phyloP scores from a whole-genome alignment of 371 early-diverging fungal genomes.

The Rhizopus arrhizus region DNA sequence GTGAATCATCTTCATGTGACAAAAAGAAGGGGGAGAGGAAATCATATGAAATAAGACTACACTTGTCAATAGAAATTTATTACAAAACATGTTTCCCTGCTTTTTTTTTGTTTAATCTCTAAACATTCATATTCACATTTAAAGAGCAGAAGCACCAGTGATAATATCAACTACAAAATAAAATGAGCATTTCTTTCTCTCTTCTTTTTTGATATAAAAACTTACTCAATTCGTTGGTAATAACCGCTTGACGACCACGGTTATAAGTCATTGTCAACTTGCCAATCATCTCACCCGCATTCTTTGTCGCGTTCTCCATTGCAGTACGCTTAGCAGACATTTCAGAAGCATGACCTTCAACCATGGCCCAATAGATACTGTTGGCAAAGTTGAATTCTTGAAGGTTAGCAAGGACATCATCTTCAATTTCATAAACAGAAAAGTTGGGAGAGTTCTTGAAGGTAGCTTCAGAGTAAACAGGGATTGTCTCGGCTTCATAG shows the following conservation, averaged over 20 bases:
- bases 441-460: conserved; percentile 87
- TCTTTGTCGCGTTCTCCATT: conserved; percentile 99
- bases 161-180: conserved; percentile 80
- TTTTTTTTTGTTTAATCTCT: background rate
- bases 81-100: background rate
- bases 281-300: conserved; percentile 88
- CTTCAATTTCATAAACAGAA: conserved; percentile 88
- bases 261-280: conserved; percentile 85
- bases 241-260: conserved; percentile 95
- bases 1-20: too few relatives aligned
- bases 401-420: conserved; percentile 85
- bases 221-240: conserved; percentile 93
- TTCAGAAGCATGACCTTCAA: conserved; percentile 96
- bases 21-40: too few relatives aligned
- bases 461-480: conserved; percentile 67
- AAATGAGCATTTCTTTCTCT: background rate
- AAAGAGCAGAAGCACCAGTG: conserved; percentile 91
- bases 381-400: conserved; percentile 95
- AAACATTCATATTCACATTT: conserved; percentile 37
- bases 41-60: too few relatives aligned
- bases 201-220: conserved; percentile 2
- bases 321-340: conserved; percentile 97
- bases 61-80: background rate
- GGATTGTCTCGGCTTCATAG: conserved; percentile 79
- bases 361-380: conserved; percentile 91